These are phyloP conservation scores for Lineolata rhizophorae DNA, from an alignment of 495 filamentous ascomycete species.

Conservation along the genomic window DNA sequence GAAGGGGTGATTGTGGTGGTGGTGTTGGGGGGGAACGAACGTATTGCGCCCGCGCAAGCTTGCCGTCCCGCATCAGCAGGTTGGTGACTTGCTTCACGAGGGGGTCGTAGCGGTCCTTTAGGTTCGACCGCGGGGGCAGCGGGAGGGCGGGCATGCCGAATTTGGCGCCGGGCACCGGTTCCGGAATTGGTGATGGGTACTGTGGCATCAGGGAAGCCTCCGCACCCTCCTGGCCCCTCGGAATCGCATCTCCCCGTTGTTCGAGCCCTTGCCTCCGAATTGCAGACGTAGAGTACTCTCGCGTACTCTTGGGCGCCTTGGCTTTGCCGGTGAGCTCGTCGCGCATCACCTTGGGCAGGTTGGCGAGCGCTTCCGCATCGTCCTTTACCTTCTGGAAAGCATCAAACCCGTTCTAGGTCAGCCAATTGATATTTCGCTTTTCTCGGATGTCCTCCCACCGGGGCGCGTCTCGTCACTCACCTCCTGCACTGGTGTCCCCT, in stretches of 20 bases:
- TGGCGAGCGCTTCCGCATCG: slow-evolving; percentile 36
- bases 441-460: too few relatives aligned
- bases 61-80: slow-evolving; percentile 75
- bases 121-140: slow-evolving; percentile 33
- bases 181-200: too few relatives aligned
- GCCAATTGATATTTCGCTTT: too few relatives aligned
- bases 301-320: slow-evolving; percentile 20
- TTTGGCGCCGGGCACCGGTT: slow-evolving; percentile 29
- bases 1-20: background rate
- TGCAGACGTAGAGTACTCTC: slow-evolving; percentile 36
- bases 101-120: slow-evolving; percentile 61
- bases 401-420: too few relatives aligned
- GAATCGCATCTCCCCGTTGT: background rate
- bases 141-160: slow-evolving; percentile 49
- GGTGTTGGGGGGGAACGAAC: slow-evolving; percentile 23
- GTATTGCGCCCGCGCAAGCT: slow-evolving; percentile 60
- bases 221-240: background rate
- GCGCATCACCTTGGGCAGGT: slow-evolving; percentile 47
- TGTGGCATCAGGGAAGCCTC: slow-evolving; percentile 6
- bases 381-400: slow-evolving; percentile 47
- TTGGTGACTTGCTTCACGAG: slow-evolving; percentile 71
- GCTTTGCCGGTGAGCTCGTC: slow-evolving; percentile 28
- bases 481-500: slow-evolving; percentile 14
- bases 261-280: slow-evolving; percentile 16
- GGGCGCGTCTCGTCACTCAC: too few relatives aligned